Evolutionary conservation across 352 stramenopile species (phyloP), one percentile per base, ranked within the genome.

Genomic region (Phytophthora megakarya): DNA sequence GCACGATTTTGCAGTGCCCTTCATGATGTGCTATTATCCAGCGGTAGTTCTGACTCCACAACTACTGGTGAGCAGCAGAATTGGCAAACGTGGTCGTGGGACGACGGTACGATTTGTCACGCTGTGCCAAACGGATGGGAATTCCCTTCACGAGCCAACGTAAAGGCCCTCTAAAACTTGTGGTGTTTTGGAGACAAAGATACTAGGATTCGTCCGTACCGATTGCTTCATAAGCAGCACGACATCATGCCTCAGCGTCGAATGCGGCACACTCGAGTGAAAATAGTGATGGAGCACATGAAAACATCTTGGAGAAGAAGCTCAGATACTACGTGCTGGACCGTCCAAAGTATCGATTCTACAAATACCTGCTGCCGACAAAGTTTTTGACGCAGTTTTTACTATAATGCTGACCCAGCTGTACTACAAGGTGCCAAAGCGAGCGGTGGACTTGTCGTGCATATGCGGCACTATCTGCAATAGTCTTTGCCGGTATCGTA

Each of bases 151-250:
- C 1, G 48, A 46, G 2, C 32, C 0, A 56, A 35, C 23, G 48
- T 56, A 3, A 56, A 56, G 19, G 6, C 48, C 5, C 32, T 43
- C 5, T 56, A 21, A 12, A 45, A 56, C 11, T 10, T 46, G 6
- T 37, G 48, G 48, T 45, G 33, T n/a, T 47, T 47, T 35, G 19
- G 49, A 23, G 49, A 57, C 23, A 46, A 23, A 13, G 37, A 47
- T 13, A 5, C 32, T n/a, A 21, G 10, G 15, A 47, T 57, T 18
- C 35, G 49, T 9, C 49, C 49, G 16, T 57, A 47, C 22, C 19
- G 21, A 46, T 15, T 38, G 1, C 21, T 57, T 3, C 39, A 16
- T 7, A 57, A 57, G 18, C 19, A 57, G 15, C 19, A 38, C 22
- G 49, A 57, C 19, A n/a, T 57, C 1, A 47, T n/a, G 15, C 21